Percentiles rank a stretch among this genome's conserved stretches.
Evolutionary conservation across 148 eudicot genomes (phyloP).

Genomic region (Vaccinium corymbosum): DNA sequence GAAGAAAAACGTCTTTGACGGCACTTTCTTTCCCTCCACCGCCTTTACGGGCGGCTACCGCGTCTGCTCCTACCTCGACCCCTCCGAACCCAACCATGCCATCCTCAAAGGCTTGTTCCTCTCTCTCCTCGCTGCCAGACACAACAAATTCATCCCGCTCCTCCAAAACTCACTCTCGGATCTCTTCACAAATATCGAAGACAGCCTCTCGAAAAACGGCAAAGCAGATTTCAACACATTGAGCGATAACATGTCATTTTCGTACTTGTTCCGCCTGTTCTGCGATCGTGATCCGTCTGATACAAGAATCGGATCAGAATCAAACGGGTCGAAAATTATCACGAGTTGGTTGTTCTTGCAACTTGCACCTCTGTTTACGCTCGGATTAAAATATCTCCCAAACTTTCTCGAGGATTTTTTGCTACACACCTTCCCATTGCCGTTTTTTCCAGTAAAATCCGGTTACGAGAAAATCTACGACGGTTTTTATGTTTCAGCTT

Average conservation of each 20-base stretch:
- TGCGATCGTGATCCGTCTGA: conserved; percentile 34
- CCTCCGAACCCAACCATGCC: conserved; percentile 52
- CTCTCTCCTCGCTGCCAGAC: conserved; percentile 25
- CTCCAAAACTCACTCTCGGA: conserved; percentile 23
- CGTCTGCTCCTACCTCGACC: conserved; percentile 54
- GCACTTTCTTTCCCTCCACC: conserved; percentile 64
- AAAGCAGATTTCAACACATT: conserved; percentile 29
- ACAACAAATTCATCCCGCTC: conserved; percentile 29
- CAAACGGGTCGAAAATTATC: conserved; percentile 33
- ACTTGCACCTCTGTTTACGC: conserved; percentile 38
- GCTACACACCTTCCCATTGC: conserved; percentile 42
- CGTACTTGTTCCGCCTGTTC: conserved; percentile 40
- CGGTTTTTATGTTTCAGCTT: conserved; percentile 31
- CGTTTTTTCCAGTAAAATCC: conserved; percentile 36
- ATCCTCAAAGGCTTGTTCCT: conserved; percentile 35
- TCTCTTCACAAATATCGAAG: conserved; percentile 38
- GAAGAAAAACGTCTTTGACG: conserved; percentile 50
- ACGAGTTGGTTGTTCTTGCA: conserved; percentile 43
- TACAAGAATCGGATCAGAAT: conserved; percentile 23
- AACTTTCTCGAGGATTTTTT: conserved; percentile 46
- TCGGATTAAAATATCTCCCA: conserved; percentile 44
- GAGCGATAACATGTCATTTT: conserved; percentile 39
- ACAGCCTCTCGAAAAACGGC: conserved; percentile 23
- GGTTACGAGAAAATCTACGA: conserved; percentile 42
- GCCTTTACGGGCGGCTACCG: conserved; percentile 56